A percentile compares a stretch with the other conserved stretches of the same genome.
These are phyloP conservation scores for Prunus kanzakura DNA, from an alignment of 306 rosid species.

Conservation along the genomic window DNA sequence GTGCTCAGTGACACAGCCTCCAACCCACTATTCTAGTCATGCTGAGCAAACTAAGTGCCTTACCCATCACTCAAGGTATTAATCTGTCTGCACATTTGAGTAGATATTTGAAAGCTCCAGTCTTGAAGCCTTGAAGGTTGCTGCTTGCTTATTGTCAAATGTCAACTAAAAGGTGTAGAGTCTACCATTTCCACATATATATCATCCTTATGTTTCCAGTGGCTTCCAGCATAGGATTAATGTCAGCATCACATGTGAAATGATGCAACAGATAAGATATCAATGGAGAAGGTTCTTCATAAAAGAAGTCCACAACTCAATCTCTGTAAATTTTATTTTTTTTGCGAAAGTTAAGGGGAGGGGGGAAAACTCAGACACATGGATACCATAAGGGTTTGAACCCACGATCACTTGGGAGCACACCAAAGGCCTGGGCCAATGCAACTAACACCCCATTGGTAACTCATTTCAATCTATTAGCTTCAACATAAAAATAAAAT, in stretches of 20 bases:
- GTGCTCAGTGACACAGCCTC: constrained; percentile 1
- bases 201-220: background rate
- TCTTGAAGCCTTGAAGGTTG: background rate
- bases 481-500: too few relatives aligned
- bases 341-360: too few relatives aligned
- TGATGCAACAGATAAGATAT: background rate
- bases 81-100: background rate
- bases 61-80: background rate
- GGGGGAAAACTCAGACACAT: too few relatives aligned
- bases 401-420: too few relatives aligned
- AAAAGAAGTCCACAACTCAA: too few relatives aligned
- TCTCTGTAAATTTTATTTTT: too few relatives aligned
- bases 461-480: too few relatives aligned
- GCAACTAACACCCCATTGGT: too few relatives aligned
- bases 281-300: background rate
- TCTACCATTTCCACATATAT: background rate
- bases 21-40: background rate
- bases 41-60: background rate
- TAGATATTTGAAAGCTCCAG: background rate
- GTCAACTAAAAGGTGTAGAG: background rate
- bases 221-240: background rate
- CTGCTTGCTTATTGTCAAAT: background rate
- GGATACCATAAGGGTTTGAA: too few relatives aligned
- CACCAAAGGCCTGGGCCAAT: too few relatives aligned
- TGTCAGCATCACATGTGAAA: background rate